Conservation (phyloP, 208 protist genomes). For the Kentomonas sorsogonicus region DNA sequence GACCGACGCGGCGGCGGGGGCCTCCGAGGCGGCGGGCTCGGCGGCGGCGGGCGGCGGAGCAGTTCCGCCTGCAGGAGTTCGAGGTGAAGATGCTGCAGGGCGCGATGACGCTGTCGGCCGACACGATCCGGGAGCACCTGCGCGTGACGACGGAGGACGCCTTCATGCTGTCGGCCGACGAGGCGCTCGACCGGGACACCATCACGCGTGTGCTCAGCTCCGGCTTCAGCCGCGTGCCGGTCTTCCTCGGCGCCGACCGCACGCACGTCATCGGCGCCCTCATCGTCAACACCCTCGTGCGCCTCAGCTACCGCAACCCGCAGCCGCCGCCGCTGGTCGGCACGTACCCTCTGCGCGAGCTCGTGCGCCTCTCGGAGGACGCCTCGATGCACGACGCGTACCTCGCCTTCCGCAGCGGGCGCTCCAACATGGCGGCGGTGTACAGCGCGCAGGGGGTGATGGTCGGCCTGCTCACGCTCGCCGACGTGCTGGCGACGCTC, state of each 20-base stretch:
- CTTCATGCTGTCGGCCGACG: constrained; percentile 71
- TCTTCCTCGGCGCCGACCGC: constrained; percentile 63
- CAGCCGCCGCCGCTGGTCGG: constrained; percentile 47
- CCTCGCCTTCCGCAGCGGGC: constrained; percentile 45
- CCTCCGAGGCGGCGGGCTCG: background rate
- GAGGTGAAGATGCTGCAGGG: constrained; percentile 73
- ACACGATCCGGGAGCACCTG: constrained; percentile 50
- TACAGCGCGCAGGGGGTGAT: constrained; percentile 49
- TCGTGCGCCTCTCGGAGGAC: constrained; percentile 45
- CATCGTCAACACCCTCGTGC: constrained; percentile 77
- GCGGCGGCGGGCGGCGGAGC: constrained; percentile 2
- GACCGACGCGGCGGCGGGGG: background rate
- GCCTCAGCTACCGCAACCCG: constrained; percentile 49
- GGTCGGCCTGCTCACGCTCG: constrained; percentile 60
- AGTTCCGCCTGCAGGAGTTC: constrained; percentile 33
- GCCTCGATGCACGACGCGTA: constrained; percentile 62
- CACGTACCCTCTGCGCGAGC: constrained; percentile 61
- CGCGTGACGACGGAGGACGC: constrained; percentile 41
- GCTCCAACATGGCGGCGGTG: constrained; percentile 58
- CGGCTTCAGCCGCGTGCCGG: constrained; percentile 81
- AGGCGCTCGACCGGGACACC: constrained; percentile 51
- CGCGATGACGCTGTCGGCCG: constrained; percentile 63
- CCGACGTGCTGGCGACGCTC: constrained; percentile 46
- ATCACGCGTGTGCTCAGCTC: constrained; percentile 50
- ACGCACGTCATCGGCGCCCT: constrained; percentile 83